phyloP scores from a whole-genome alignment of 306 rosid species.

The Quillaja saponaria region DNA sequence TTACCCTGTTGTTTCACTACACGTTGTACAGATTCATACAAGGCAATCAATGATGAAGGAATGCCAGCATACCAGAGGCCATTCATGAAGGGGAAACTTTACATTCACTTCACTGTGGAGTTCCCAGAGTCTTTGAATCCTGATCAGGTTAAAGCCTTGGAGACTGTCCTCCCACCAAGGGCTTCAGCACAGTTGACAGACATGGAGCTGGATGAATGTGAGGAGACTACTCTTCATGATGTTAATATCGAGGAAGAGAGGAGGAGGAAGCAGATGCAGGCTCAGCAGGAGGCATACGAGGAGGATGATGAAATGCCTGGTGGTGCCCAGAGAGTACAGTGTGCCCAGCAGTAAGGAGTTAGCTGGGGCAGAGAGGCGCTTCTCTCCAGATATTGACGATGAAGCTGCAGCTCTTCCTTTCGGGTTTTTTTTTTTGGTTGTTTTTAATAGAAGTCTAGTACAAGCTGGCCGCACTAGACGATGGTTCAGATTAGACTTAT shows the following conservation, averaged over 20 bases:
- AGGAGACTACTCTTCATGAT: conserved; percentile 83
- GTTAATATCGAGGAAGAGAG: conserved; percentile 87
- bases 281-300: conserved; percentile 73
- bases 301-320: conserved; percentile 90
- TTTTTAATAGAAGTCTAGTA: no score
- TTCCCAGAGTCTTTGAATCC: conserved; percentile 68
- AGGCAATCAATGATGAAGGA: conserved; percentile 89
- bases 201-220: conserved; percentile 93
- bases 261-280: conserved; percentile 63
- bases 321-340: conserved; percentile 94
- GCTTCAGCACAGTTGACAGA: conserved; percentile 58
- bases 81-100: conserved; percentile 90
- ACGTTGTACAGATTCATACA: conserved; percentile 61
- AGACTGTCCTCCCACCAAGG: conserved; percentile 66
- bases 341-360: conserved; percentile 74
- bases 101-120: conserved; percentile 81
- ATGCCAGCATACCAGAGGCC: conserved; percentile 92
- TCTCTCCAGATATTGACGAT: no score
- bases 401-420: no score
- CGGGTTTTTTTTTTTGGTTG: no score
- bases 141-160: conserved; percentile 67
- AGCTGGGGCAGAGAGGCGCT: no score
- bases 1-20: no score
- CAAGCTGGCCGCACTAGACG: no score
- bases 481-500: no score